These are phyloP conservation scores for Dactylonectria macrodidyma DNA, from an alignment of 2,329 filamentous ascomycete genomes.

Conservation along the genomic window DNA sequence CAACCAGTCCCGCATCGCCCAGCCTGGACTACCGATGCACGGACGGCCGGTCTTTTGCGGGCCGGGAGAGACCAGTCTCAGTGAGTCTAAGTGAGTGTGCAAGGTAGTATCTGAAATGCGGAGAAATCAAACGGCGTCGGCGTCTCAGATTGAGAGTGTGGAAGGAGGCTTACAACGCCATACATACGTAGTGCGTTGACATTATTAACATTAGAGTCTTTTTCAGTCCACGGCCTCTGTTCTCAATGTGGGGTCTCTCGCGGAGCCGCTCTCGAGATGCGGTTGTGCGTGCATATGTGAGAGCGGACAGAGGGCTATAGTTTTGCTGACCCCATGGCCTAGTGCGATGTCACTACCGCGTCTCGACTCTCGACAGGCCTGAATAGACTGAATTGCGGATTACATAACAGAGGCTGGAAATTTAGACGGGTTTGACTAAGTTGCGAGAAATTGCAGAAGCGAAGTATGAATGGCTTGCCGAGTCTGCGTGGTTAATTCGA, in stretches of 20 bases:
- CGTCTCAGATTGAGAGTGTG: constrained; percentile 4
- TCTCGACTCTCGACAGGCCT: not conserved
- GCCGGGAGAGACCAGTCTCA: not conserved
- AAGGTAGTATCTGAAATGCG: not conserved
- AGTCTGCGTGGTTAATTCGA: not conserved
- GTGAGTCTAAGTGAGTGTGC: no score
- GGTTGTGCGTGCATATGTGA: not conserved
- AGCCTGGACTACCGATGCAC: constrained; percentile 12
- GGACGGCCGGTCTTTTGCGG: constrained; percentile 1
- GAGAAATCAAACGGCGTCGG: not conserved
- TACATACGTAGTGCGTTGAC: no score
- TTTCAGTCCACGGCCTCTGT: not conserved
- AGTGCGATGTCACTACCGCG: not conserved
- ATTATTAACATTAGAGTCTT: not conserved
- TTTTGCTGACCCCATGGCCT: not conserved
- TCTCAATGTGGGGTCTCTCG: not conserved
- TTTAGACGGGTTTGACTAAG: constrained; percentile 26
- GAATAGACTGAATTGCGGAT: not conserved
- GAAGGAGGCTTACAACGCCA: not conserved
- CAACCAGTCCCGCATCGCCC: not conserved
- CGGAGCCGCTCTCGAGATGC: not conserved
- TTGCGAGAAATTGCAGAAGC: not conserved
- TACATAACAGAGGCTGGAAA: constrained; percentile 20
- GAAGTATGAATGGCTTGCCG: not conserved
- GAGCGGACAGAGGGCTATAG: constrained; percentile 5